Evolutionary conservation across 2,329 filamentous ascomycete genomes (phyloP), one percentile per base, ranked within the genome.

Genomic region (Alternaria sp.): DNA sequence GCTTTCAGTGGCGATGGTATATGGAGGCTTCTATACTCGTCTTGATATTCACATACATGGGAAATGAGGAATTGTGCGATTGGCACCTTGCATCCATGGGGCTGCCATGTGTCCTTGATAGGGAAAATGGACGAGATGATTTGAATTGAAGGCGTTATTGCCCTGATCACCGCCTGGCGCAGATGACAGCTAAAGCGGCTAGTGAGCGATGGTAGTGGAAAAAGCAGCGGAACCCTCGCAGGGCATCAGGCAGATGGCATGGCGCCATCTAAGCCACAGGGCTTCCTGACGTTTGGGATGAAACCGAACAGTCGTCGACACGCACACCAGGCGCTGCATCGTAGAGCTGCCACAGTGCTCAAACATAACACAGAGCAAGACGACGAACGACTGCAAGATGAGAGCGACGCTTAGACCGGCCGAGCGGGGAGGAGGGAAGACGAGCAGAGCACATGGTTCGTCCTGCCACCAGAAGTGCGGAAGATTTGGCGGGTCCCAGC

Each of bases 401-500:
- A 56, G 13, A 11, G 30, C 55, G 21, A 36, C 44, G 55, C 55
- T 40, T 57, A 49, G 55, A 28, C 45, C 55, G 55, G 28, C 55
- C 25, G 55, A 26, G 55, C 26, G 43, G 54, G 54, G 43, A 45
- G 28, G 21, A 49, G 55, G 45, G 21, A 30, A 50, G 55, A 36
- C 28, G 55, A 50, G 21, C n/a, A 50, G 45, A 49, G 45, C 36
- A 46, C 55, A 57, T 49, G 28, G 55, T 50, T 57, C 43, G 44
- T 50, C 45, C 44, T 57, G 55, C 55, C 28, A 21, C 43, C 53
- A 45, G 59, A 44, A 45, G 30, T 57, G 58, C 45, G 59, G 52
- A 57, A 61, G 45, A 58, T 58, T 58, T 47, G 59, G 59, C 56
- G 59, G 59, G 45, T 45, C 45, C 49, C 49, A 52, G 49, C 49